Evolutionary conservation across 164 flowering plant species (phyloP).

Genomic region (Vitis rotundifolia): DNA sequence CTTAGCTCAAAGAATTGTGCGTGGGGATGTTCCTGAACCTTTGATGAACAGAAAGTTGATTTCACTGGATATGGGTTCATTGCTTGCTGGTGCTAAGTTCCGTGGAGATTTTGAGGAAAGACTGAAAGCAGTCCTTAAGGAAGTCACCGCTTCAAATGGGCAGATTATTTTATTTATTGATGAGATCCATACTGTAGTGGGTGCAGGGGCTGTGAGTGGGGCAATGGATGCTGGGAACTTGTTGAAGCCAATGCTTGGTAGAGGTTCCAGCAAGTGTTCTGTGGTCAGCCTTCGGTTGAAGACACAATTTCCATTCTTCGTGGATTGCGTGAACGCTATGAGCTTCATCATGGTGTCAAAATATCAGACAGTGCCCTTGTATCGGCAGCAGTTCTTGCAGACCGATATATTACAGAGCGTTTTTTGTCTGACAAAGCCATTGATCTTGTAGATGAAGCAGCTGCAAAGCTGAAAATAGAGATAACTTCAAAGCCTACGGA

Average conservation of each 20-base stretch:
- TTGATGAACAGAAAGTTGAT: slow-evolving; percentile 84
- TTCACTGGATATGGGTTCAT: slow-evolving; percentile 93
- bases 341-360: slow-evolving; percentile 94
- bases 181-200: slow-evolving; percentile 97
- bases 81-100: slow-evolving; percentile 92
- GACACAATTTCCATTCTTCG: slow-evolving; percentile 92
- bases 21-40: slow-evolving; percentile 98
- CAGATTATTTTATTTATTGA: slow-evolving; percentile 91
- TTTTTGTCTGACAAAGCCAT: slow-evolving; percentile 97
- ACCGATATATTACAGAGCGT: slow-evolving; percentile 88
- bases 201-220: slow-evolving; percentile 87
- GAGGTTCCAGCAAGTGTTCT: slow-evolving; percentile 95
- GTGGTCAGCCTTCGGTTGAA: slow-evolving; percentile 89
- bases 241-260: slow-evolving; percentile 94
- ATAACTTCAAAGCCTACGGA: slow-evolving; percentile 95
- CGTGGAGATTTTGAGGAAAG: slow-evolving; percentile 99
- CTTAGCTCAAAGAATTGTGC: slow-evolving; percentile 89
- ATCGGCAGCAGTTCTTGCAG: slow-evolving; percentile 83
- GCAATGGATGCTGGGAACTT: slow-evolving; percentile 98
- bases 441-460: slow-evolving; percentile 97
- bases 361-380: slow-evolving; percentile 95
- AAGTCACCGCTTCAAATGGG: slow-evolving; percentile 93
- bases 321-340: slow-evolving; percentile 91
- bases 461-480: slow-evolving; percentile 98
- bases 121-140: slow-evolving; percentile 94